Evolutionary conservation across 2,329 filamentous ascomycete genomes (phyloP), one percentile per base, ranked within the genome.

Genomic region (Microascus cirrosus): DNA sequence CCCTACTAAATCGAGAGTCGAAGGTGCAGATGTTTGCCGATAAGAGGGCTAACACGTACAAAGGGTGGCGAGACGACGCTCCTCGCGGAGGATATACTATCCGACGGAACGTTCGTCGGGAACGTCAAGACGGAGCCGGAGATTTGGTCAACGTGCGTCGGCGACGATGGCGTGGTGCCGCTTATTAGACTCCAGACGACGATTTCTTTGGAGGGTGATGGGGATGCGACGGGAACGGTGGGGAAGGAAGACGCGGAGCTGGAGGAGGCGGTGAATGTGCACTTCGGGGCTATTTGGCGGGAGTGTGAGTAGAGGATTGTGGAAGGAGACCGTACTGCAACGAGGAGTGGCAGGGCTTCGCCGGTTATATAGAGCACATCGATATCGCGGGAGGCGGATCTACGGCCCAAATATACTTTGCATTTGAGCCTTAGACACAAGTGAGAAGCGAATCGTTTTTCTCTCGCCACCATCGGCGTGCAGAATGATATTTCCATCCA

Each of bases 291-390:
- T 18, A 51, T 56, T n/a, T 56, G 42, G 39, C 20, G 32, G 55
- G 55, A 56, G 42, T 56, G 55, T 42, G 54, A 55, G 22, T 56
- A 55, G 36, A 8, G n/a, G n/a, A n/a, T n/a, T n/a, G n/a, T n/a
- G n/a, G n/a, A n/a, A n/a, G n/a, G n/a, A n/a, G n/a, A n/a, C n/a
- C n/a, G n/a, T n/a, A n/a, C n/a, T n/a, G n/a, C n/a, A n/a, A n/a
- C n/a, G n/a, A n/a, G n/a, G n/a, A n/a, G n/a, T n/a, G n/a, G n/a
- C n/a, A n/a, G n/a, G n/a, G n/a, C n/a, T n/a, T n/a, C n/a, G n/a
- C n/a, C n/a, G n/a, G n/a, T n/a, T n/a, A n/a, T n/a, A n/a, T 32
- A 32, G 28, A 32, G 28, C 28, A 32, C 28, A 4, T 32, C 28
- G 4, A 32, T 32, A n/a, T n/a, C n/a, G n/a, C n/a, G n/a, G n/a